Evolutionary conservation across 169 alveolate species (phyloP), one percentile per base, ranked within the genome.

Genomic region (Cryptosporidium canis): DNA sequence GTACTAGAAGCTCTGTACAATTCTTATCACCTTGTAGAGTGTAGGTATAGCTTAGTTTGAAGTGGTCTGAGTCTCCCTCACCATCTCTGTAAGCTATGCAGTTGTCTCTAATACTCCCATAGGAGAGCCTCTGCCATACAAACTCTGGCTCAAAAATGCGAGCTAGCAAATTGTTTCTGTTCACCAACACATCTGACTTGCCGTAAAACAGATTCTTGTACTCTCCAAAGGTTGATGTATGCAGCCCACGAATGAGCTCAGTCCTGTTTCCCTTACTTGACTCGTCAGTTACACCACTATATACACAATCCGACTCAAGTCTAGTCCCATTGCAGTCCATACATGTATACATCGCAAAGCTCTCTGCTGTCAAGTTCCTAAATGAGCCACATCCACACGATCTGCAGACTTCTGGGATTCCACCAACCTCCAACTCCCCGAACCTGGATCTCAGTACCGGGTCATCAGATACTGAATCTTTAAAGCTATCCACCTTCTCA

Each of bases 71-170:
- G n/a, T 29, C 51, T 8, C 29, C 18, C 3, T 77, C 37, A 1
- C 12, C 18, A 61, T 77, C 72, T 9, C 64, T 61, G 29, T 41
- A 58, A 21, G 61, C 14, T 24, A 6, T 77, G 27, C 87, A 77
- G 37, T 77, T 77, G 27, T 77, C 87, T 7, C 21, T 56, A 24
- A 77, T 77, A 41, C 64, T 21, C 35, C 87, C 87, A 21, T 35
- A n/a, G 4, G 87, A 58, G 11, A 53, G 21, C 27, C 18, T 77
- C 21, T 56, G 33, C 87, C 87, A 77, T 39, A 24, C 53, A 31
- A 77, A 77, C 21, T 48, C 67, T n/a, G 84, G 84, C 11, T 70
- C 67, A 55, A 70, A 70, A 24, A 70, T 70, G 2, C 47, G 41
- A 33, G 63, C 35, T n/a, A 70, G 21, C 11, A 70, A 24, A 29